Evolutionary conservation across 345 rosid species (phyloP).

Genomic region (Rhodamnia argentea): DNA sequence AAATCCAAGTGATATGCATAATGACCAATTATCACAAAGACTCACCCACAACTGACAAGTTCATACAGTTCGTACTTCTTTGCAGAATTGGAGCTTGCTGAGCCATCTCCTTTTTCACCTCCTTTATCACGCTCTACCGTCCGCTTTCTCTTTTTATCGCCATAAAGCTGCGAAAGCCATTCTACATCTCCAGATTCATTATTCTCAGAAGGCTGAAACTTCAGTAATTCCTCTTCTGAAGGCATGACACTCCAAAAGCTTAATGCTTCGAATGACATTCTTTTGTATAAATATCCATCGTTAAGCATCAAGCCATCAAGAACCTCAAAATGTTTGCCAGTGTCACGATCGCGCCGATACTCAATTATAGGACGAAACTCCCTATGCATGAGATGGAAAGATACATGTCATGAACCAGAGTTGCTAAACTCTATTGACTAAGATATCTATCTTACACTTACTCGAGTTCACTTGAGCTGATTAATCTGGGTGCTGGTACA

Average conservation of each 20-base stretch:
- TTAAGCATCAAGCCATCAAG: slow-evolving; percentile 84
- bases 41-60: slow-evolving; percentile 79
- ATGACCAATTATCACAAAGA: slow-evolving; percentile 1
- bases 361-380: slow-evolving; percentile 87
- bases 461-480: slow-evolving; percentile 88
- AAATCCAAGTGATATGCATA: background rate
- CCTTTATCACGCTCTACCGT: slow-evolving; percentile 33
- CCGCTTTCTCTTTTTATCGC: slow-evolving; percentile 51
- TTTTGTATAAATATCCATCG: slow-evolving; percentile 81
- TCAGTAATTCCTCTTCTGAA: slow-evolving; percentile 67
- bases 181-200: slow-evolving; percentile 54
- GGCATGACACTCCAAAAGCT: slow-evolving; percentile 62
- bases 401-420: background rate
- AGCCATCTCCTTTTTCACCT: slow-evolving; percentile 62
- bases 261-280: slow-evolving; percentile 66
- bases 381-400: slow-evolving; percentile 22
- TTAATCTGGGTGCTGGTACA: slow-evolving; percentile 71
- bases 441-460: slow-evolving; percentile 49
- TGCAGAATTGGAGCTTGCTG: slow-evolving; percentile 32
- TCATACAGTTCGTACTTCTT: slow-evolving; percentile 44
- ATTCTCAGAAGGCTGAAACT: slow-evolving; percentile 56
- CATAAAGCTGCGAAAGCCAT: slow-evolving; percentile 92
- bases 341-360: slow-evolving; percentile 79
- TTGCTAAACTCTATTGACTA: background rate
- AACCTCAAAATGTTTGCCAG: slow-evolving; percentile 49